A percentile compares a stretch with the other conserved stretches of the same genome.
These are phyloP conservation scores for Lactarius sanguifluus DNA, from an alignment of 768 basidiomycete genomes.

Conservation along the genomic window DNA sequence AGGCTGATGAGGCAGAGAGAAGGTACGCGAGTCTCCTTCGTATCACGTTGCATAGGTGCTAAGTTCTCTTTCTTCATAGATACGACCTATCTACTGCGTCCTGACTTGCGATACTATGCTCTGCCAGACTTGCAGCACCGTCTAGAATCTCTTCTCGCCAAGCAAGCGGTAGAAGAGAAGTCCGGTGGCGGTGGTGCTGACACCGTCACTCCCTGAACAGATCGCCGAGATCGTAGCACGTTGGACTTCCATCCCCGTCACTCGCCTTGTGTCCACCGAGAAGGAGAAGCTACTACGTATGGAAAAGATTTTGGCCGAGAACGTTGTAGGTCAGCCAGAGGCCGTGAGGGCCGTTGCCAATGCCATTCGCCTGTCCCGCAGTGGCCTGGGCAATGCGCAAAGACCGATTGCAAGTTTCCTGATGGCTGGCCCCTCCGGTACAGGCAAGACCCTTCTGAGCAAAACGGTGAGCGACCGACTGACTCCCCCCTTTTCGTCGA, in stretches of 20 bases:
- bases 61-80: conserved; percentile 9
- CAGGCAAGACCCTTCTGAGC: conserved; percentile 85
- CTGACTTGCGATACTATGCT: conserved; percentile 89
- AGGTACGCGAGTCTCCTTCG: conserved; percentile 42
- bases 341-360: conserved; percentile 92
- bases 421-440: conserved; percentile 89
- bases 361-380: conserved; percentile 88
- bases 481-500: not conserved
- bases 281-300: conserved; percentile 84
- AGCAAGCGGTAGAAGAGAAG: conserved; percentile 70
- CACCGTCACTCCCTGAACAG: conserved; percentile 76
- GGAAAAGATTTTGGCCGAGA: conserved; percentile 77
- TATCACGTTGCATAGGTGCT: conserved; percentile 17
- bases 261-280: conserved; percentile 82
- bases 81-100: conserved; percentile 72
- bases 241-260: conserved; percentile 93
- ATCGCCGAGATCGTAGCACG: conserved; percentile 93
- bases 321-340: conserved; percentile 87
- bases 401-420: conserved; percentile 92
- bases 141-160: conserved; percentile 68
- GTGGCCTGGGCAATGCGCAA: conserved; percentile 86
- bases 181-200: conserved; percentile 57
- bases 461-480: conserved; percentile 66
- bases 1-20: conserved; percentile 91
- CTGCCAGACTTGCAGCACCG: conserved; percentile 82